Evolutionary conservation across 768 basidiomycete genomes (phyloP), one percentile per base, ranked within the genome.

Genomic region (Daedaleopsis sinensis): DNA sequence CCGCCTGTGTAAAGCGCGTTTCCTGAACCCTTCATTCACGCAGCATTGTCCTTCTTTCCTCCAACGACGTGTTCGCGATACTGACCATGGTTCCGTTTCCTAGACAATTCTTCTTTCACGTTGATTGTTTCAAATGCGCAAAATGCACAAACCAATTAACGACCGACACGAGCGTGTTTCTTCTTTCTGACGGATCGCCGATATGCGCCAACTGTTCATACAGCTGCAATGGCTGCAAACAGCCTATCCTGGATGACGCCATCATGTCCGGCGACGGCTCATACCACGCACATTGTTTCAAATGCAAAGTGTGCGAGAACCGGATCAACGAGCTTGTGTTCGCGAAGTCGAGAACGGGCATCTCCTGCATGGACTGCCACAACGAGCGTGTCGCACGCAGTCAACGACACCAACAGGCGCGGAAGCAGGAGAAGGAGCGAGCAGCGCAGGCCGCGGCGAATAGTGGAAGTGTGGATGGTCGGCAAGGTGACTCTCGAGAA

Each of bases 251-350:
- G 58, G 96, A 99, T 78, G 97, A 99, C 72, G 97, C 97, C 11
- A 98, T 98, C 74, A 98, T 99, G 93, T 96, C 97, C 8, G 97
- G 94, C 62, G 95, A 99, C 75, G 97, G 98, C 72, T 94, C 94
- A 0, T 99, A 98, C 69, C 97, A 98, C 73, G 96, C 97, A 6
- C 91, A 95, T 65, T 99, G 97, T 78, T 99, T 99, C 81, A 96
- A 96, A 67, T 99, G 97, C 79, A 90, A 93, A 70, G 90, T 94
- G 54, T 99, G 97, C 79, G 86, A 86, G 73, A 90, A 91, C 71
- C 84, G 94, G 59, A 99, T 99, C 65, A 95, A 98, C 76, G 97
- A 99, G 73, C 86, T 98, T 55, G 94, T 98, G 58, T 99, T 98
- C 65, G 97, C 97, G 60, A 98, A 98, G 80, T 98, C 97, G 0